These are phyloP conservation scores for Saussurea involucrata DNA, from an alignment of 129 eudicot species.

Conservation along the genomic window DNA sequence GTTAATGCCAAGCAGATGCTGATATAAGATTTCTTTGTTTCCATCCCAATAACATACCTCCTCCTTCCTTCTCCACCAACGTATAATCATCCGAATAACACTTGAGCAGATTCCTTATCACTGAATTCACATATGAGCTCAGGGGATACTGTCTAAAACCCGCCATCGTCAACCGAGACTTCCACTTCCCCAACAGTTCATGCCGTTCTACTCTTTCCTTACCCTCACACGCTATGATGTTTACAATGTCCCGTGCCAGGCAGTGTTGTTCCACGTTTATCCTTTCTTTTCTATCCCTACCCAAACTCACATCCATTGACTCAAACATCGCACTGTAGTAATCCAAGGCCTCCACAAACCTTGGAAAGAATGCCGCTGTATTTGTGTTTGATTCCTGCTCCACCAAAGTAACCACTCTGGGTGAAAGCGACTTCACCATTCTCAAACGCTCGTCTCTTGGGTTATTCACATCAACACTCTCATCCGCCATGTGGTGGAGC, in stretches of 20 bases:
- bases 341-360: conserved; percentile 72
- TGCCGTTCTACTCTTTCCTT: conserved; percentile 85
- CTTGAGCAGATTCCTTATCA: conserved; percentile 60
- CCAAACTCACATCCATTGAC: conserved; percentile 67
- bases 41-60: conserved; percentile 82
- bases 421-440: conserved; percentile 75
- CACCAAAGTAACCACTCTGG: conserved; percentile 76
- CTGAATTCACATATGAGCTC: conserved; percentile 87
- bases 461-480: conserved; percentile 85
- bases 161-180: conserved; percentile 81
- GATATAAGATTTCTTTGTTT: conserved; percentile 76
- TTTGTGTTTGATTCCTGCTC: conserved; percentile 97
- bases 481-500: conserved; percentile 91
- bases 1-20: conserved; percentile 93
- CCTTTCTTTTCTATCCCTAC: conserved; percentile 67
- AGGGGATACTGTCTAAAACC: conserved; percentile 76
- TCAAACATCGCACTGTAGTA: conserved; percentile 84
- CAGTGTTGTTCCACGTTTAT: conserved; percentile 90
- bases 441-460: conserved; percentile 81
- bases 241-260: conserved; percentile 85
- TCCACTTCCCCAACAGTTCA: conserved; percentile 87
- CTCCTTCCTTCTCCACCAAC: conserved; percentile 85
- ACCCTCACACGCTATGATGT: conserved; percentile 89
- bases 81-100: conserved; percentile 82
- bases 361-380: conserved; percentile 72